phyloP scores from a whole-genome alignment of 306 rosid species.

The barrel medic (Medicago truncatula) region MtrunA17r5.0-ANR NC_053045.1:57833501-57834000 shows the following conservation, averaged over 20 bases:
- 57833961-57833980: not conserved
- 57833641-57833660: not conserved
- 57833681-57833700: slow-evolving; percentile 27
- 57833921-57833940: slow-evolving; percentile 78
- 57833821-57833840: slow-evolving; percentile 40
- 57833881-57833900: not conserved
- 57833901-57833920: slow-evolving; percentile 49
- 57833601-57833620: slow-evolving; percentile 12
- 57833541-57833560: slow-evolving; percentile 11
- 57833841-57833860: slow-evolving; percentile 48
- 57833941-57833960: slow-evolving; percentile 87
- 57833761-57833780: slow-evolving; percentile 52
- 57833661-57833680: slow-evolving; percentile 17
- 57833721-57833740: slow-evolving; percentile 62
- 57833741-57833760: slow-evolving; percentile 47
- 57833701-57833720: slow-evolving; percentile 41
- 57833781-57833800: slow-evolving; percentile 43
- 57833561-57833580: slow-evolving; percentile 5
- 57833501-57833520: slow-evolving; percentile 14
- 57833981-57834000: slow-evolving; percentile 32
- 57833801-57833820: slow-evolving; percentile 35
- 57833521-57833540: not conserved
- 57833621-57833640: not conserved
- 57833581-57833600: slow-evolving; percentile 5
- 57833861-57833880: slow-evolving; percentile 41